Evolutionary conservation across 2,329 filamentous ascomycete species (phyloP).

Genomic region (Aureobasidium vineae): DNA sequence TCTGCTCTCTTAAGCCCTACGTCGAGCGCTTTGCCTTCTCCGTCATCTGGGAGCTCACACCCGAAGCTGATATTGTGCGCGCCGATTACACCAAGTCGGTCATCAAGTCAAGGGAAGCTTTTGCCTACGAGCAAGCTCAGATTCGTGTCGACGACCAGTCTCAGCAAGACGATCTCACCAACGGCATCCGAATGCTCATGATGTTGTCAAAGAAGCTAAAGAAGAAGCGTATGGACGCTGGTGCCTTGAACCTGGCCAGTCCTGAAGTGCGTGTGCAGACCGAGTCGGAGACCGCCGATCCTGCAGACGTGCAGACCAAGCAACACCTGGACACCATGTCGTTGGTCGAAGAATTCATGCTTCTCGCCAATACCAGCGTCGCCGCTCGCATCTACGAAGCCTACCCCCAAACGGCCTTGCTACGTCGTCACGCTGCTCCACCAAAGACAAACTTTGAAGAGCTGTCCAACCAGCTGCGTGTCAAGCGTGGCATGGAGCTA

Average conservation of each 20-base stretch:
- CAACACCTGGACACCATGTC: conserved; percentile 93
- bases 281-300: conserved; percentile 93
- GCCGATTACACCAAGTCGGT: conserved; percentile 96
- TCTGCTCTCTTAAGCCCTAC: conserved; percentile 95
- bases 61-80: conserved; percentile 78
- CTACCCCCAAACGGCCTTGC: conserved; percentile 91
- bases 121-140: conserved; percentile 96
- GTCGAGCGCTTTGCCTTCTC: conserved; percentile 70
- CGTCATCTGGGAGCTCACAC: conserved; percentile 73
- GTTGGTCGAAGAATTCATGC: conserved; percentile 98
- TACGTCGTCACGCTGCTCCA: conserved; percentile 87
- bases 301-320: conserved; percentile 95
- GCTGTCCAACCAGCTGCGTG: conserved; percentile 82
- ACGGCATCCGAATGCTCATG: conserved; percentile 82
- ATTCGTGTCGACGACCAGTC: conserved; percentile 86
- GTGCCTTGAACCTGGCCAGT: conserved; percentile 92
- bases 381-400: conserved; percentile 85
- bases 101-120: conserved; percentile 92
- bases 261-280: conserved; percentile 95
- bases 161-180: conserved; percentile 84
- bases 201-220: conserved; percentile 88
- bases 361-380: conserved; percentile 95
- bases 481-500: conserved; percentile 78
- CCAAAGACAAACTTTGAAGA: conserved; percentile 97
- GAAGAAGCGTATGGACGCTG: conserved; percentile 94